Evolutionary conservation across 1,139 yeast species (phyloP).

Genomic region (Suhomyces coccinellae): DNA sequence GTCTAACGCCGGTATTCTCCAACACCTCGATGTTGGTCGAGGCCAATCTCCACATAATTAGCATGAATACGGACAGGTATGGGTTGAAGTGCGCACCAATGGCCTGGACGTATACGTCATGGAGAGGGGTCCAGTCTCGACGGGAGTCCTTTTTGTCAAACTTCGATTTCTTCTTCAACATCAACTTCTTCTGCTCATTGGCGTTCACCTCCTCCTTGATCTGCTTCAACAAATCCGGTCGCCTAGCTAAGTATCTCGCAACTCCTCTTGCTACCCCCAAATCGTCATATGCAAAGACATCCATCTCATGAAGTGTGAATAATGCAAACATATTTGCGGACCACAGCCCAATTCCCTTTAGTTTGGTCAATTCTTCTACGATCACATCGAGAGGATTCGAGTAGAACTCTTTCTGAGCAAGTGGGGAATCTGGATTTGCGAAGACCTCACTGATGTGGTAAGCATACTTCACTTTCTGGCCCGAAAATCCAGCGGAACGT

Average conservation of each 20-base stretch:
- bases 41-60: conserved; percentile 71
- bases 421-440: conserved; percentile 32
- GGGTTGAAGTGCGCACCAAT: conserved; percentile 66
- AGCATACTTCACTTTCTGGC: conserved; percentile 65
- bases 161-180: conserved; percentile 37
- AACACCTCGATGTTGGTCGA: conserved; percentile 57
- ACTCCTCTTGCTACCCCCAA: conserved; percentile 84
- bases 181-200: conserved; percentile 29
- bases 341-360: conserved; percentile 91
- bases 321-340: conserved; percentile 84
- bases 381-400: conserved; percentile 46
- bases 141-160: conserved; percentile 43
- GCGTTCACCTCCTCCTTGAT: conserved; percentile 36
- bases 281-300: conserved; percentile 78
- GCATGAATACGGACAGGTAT: conserved; percentile 66
- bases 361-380: conserved; percentile 51
- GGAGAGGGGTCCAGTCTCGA: conserved; percentile 60
- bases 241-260: conserved; percentile 55
- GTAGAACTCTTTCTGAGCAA: conserved; percentile 35
- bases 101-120: conserved; percentile 56
- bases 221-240: conserved; percentile 52
- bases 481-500: conserved; percentile 69
- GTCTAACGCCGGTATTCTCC: conserved; percentile 7
- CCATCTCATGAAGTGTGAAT: conserved; percentile 64
- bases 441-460: conserved; percentile 62